phyloP scores from a whole-genome alignment of 1,284 basidiomycete genomes.

The Apiotrichum montevideense region DNA sequence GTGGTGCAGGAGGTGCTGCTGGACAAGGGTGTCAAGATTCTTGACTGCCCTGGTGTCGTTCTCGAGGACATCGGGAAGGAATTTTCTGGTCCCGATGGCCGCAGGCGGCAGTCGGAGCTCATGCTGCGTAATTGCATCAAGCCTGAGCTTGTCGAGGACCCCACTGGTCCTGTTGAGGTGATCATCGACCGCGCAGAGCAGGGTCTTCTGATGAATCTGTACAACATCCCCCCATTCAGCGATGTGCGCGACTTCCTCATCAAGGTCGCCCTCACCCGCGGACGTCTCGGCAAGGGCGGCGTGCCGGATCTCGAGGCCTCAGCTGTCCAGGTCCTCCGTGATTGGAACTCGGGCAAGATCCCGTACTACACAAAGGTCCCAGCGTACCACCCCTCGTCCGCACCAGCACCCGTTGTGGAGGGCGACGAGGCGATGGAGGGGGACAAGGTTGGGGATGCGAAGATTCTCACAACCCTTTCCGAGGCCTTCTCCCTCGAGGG shows the following conservation, averaged over 20 bases:
- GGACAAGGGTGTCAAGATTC: conserved; percentile 82
- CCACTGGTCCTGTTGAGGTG: conserved; percentile 80
- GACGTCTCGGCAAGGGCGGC: conserved; percentile 82
- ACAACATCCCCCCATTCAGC: conserved; percentile 66
- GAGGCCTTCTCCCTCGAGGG: conserved; percentile 47
- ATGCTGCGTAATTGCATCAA: conserved; percentile 88
- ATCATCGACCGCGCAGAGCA: conserved; percentile 66
- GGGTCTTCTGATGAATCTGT: conserved; percentile 69
- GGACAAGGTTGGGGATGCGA: conserved; percentile 38
- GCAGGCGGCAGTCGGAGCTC: conserved; percentile 59
- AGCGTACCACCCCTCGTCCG: conserved; percentile 52
- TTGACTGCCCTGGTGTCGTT: conserved; percentile 95
- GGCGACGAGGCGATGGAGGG: conserved; percentile 35
- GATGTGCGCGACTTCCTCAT: conserved; percentile 81
- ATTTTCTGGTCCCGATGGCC: conserved; percentile 51
- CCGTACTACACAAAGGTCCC: conserved; percentile 81
- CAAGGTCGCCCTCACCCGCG: conserved; percentile 79
- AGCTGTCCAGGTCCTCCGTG: conserved; percentile 76
- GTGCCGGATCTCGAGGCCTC: conserved; percentile 80
- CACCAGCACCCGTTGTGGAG: conserved; percentile 10
- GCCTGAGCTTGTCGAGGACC: conserved; percentile 86
- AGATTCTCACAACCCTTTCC: conserved; percentile 40
- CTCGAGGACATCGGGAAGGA: conserved; percentile 55
- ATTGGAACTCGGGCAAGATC: conserved; percentile 97
- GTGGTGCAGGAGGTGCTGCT: conserved; percentile 89